A percentile compares a stretch with the other conserved stretches of the same genome.
Conservation (phyloP, 495 filamentous ascomycete species). For the Aeminium ludgeri region DNA sequence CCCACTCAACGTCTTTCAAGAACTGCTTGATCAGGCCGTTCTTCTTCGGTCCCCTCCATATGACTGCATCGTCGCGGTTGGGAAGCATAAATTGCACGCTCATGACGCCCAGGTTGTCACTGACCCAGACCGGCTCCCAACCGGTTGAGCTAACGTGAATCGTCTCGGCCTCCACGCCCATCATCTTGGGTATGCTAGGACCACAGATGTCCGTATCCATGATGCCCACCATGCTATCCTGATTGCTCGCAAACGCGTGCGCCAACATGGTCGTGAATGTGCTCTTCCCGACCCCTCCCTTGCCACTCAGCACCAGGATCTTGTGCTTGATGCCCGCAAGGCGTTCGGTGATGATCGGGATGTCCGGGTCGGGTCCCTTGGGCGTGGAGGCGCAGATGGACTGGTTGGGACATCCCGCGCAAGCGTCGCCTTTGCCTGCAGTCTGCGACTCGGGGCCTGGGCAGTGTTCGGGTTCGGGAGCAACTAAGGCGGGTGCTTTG, state of each 20-base stretch:
- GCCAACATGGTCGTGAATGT: slow-evolving; percentile 79
- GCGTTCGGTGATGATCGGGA: slow-evolving; percentile 68
- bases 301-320: slow-evolving; percentile 78
- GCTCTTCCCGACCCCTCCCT: slow-evolving; percentile 91
- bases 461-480: slow-evolving; percentile 93
- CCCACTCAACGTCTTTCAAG: slow-evolving; percentile 93
- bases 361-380: slow-evolving; percentile 90
- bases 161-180: slow-evolving; percentile 83
- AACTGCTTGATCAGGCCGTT: slow-evolving; percentile 97
- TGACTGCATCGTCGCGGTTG: slow-evolving; percentile 77
- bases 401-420: slow-evolving; percentile 90
- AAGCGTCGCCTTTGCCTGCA: slow-evolving; percentile 75
- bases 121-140: slow-evolving; percentile 88
- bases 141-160: slow-evolving; percentile 72
- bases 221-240: slow-evolving; percentile 60
- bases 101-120: slow-evolving; percentile 86
- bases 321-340: slow-evolving; percentile 74
- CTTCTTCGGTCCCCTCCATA: slow-evolving; percentile 96
- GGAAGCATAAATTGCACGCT: slow-evolving; percentile 96
- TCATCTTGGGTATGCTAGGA: slow-evolving; percentile 91
- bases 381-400: slow-evolving; percentile 83
- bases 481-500: slow-evolving; percentile 61
- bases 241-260: slow-evolving; percentile 68
- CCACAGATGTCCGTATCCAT: slow-evolving; percentile 98
- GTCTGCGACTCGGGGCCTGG: slow-evolving; percentile 79